Evolutionary conservation across 2,329 filamentous ascomycete species (phyloP).

Genomic region (Purpureocillium takamizusanense): DNA sequence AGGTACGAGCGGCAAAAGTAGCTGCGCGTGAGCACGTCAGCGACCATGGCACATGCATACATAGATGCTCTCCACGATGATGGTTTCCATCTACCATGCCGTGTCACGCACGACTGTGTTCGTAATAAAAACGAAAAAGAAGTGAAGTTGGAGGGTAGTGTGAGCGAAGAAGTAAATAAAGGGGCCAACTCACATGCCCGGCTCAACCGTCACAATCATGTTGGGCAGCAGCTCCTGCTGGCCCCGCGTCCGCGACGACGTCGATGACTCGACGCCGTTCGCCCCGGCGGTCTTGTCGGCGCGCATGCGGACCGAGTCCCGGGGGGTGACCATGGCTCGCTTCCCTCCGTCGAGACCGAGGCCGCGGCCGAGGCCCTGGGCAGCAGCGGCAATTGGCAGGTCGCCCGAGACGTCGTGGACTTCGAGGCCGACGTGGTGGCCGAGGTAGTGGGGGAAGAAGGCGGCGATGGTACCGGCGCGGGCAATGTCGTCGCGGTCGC

Average conservation of each 20-base stretch:
- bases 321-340: slow-evolving; percentile 29
- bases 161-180: not conserved
- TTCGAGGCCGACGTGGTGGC: slow-evolving; percentile 58
- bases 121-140: too few species aligned
- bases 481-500: slow-evolving; percentile 48
- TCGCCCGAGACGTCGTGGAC: slow-evolving; percentile 48
- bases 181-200: slow-evolving; percentile 48
- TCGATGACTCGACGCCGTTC: slow-evolving; percentile 4
- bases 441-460: slow-evolving; percentile 59
- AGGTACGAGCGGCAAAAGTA: slow-evolving; percentile 72
- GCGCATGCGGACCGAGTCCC: slow-evolving; percentile 21
- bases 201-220: slow-evolving; percentile 73
- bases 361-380: slow-evolving; percentile 17
- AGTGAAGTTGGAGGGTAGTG: too few species aligned
- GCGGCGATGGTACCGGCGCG: slow-evolving; percentile 44
- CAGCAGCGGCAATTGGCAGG: slow-evolving; percentile 19
- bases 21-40: slow-evolving; percentile 22
- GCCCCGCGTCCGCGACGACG: slow-evolving; percentile 14
- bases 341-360: slow-evolving; percentile 26
- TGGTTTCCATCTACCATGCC: too few species aligned
- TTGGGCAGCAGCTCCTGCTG: slow-evolving; percentile 41
- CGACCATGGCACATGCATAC: not conserved
- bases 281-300: slow-evolving; percentile 1
- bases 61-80: too few species aligned
- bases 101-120: too few species aligned